Conservation (phyloP, 148 eudicot genomes). For the Fagopyrum homotropicum region DNA sequence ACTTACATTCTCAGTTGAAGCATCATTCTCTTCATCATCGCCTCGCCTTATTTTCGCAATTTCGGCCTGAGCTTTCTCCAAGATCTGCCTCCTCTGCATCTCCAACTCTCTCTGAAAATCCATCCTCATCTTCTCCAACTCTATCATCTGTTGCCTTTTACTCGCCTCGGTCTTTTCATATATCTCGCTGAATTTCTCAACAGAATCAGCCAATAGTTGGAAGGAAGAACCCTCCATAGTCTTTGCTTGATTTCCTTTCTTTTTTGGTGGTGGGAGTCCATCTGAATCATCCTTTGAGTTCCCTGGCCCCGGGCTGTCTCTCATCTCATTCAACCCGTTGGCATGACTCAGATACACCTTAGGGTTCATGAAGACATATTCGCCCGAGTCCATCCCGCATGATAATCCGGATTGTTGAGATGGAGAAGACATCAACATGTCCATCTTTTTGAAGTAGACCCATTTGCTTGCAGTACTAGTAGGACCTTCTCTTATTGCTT, state of each 20-base stretch:
- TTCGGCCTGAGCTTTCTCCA: slow-evolving; percentile 61
- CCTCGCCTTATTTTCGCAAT: slow-evolving; percentile 51
- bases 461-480: slow-evolving; percentile 31
- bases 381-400: slow-evolving; percentile 58
- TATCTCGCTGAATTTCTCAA: slow-evolving; percentile 53
- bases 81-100: slow-evolving; percentile 48
- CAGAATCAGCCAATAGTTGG: slow-evolving; percentile 62
- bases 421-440: slow-evolving; percentile 44
- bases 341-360: slow-evolving; percentile 37
- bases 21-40: slow-evolving; percentile 41
- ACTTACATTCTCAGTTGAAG: slow-evolving; percentile 40
- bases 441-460: slow-evolving; percentile 67
- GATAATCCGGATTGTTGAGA: slow-evolving; percentile 41
- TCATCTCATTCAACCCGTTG: slow-evolving; percentile 59
- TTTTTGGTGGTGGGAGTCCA: slow-evolving; percentile 48
- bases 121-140: slow-evolving; percentile 69
- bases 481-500: slow-evolving; percentile 15
- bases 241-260: slow-evolving; percentile 18
- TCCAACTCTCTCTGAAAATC: slow-evolving; percentile 68
- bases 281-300: slow-evolving; percentile 40
- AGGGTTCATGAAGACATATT: slow-evolving; percentile 46
- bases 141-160: slow-evolving; percentile 50
- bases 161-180: slow-evolving; percentile 54
- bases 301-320: slow-evolving; percentile 49
- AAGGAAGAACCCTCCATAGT: slow-evolving; percentile 28